Evolutionary conservation across 192 early-diverging fungal species (phyloP).

Genomic region (Linderina pennispora): DNA sequence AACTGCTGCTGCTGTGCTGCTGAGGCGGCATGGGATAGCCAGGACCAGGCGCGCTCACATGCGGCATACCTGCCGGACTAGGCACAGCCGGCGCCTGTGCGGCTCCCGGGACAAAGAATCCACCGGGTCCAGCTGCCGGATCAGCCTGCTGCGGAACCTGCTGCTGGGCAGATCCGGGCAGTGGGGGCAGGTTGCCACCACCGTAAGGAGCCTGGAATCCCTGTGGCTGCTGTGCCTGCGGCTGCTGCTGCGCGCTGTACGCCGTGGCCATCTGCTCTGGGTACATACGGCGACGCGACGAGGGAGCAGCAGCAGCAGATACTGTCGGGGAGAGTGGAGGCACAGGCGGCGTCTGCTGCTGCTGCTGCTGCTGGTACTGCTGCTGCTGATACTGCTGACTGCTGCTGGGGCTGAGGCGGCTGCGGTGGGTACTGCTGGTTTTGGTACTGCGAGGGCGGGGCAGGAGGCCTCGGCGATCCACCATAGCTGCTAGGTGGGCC

Average conservation of each 20-base stretch:
- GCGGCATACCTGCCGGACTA: neutral
- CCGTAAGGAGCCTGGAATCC: too few species aligned
- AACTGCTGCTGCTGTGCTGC: too few species aligned
- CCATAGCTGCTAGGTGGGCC: too few species aligned
- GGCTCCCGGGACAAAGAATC: slow-evolving; percentile 42
- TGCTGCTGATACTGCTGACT: slow-evolving; percentile 8
- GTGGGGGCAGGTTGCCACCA: slow-evolving; percentile 1
- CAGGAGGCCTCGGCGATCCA: too few species aligned
- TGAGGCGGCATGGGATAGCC: slow-evolving; percentile 10
- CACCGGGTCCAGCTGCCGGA: slow-evolving; percentile 14
- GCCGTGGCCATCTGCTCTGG: slow-evolving; percentile 28
- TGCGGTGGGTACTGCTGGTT: slow-evolving; percentile 10
- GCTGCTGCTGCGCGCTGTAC: slow-evolving; percentile 12
- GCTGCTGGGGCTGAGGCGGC: neutral
- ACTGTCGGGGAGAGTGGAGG: neutral
- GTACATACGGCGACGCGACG: slow-evolving; percentile 28
- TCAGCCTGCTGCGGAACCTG: slow-evolving; percentile 2
- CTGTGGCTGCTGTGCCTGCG: slow-evolving; percentile 9
- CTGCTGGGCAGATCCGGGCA: neutral
- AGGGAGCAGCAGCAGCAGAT: slow-evolving; percentile 2
- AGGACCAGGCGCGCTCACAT: neutral
- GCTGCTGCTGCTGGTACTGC: slow-evolving; percentile 3
- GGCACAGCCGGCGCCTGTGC: slow-evolving; percentile 3
- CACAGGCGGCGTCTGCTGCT: slow-evolving; percentile 8
- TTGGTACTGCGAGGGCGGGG: slow-evolving; percentile 1